Conservation (phyloP, 2,329 filamentous ascomycete genomes). For the Colletotrichum phormii region DNA sequence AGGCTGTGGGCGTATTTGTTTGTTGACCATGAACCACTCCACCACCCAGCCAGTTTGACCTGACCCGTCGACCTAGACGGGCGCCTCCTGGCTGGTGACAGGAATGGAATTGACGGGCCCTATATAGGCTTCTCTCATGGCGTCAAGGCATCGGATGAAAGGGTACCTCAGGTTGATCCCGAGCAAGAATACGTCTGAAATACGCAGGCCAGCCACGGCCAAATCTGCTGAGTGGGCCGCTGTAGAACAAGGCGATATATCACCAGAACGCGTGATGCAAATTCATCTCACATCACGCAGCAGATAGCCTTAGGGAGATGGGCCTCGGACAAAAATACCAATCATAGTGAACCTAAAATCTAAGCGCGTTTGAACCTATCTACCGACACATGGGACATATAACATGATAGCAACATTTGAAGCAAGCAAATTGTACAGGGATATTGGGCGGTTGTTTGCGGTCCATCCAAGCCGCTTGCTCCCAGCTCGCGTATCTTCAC, state of each 20-base stretch:
- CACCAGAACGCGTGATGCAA: not conserved
- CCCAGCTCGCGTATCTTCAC: slow-evolving; percentile 32
- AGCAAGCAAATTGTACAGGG: slow-evolving; percentile 36
- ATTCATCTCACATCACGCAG: not conserved
- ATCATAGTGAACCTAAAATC: slow-evolving; percentile 16
- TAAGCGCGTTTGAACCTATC: slow-evolving; percentile 35
- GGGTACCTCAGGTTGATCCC: not conserved
- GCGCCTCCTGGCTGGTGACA: no score
- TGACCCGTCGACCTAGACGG: no score
- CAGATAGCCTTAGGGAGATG: not conserved
- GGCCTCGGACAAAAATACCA: not conserved
- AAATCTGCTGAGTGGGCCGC: not conserved
- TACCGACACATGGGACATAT: slow-evolving; percentile 34
- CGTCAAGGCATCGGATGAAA: no score
- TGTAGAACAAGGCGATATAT: not conserved
- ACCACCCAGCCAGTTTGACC: no score
- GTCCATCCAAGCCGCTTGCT: slow-evolving; percentile 23
- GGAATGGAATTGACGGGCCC: no score
- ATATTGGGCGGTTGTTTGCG: slow-evolving; percentile 23
- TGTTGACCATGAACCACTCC: no score
- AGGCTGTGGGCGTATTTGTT: no score
- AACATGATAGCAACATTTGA: slow-evolving; percentile 35
- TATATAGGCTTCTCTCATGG: no score
- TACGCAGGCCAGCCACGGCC: not conserved
- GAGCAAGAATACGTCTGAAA: not conserved